Evolutionary conservation across 345 rosid genomes (phyloP), one percentile per base, ranked within the genome.

Genomic region (thale cress (Arabidopsis thaliana)): DNA sequence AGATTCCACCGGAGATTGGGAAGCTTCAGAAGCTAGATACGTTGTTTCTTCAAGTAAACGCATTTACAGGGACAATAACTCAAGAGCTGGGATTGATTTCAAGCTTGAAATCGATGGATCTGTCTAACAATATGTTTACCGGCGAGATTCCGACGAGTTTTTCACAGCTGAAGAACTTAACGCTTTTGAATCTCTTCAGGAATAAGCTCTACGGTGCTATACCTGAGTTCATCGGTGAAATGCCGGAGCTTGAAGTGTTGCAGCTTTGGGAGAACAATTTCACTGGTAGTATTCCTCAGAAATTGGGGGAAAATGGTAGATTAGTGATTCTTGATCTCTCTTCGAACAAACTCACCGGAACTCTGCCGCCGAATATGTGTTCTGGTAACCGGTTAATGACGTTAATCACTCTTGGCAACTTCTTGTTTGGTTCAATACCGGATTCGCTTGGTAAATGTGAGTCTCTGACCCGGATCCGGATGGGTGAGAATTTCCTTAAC

Each of bases 221-320:
- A 69, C 97, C 96, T 2, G 93, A 84, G 72, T 88, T 87, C 50
- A 75, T 91, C 65, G 92, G 85, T 5, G 89, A 87, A 6, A 45
- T 89, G 57, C 89, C 97, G 36, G 69, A 73, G 76, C 87, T 89
- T 14, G 86, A 91, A 73, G 96, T 91, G 72, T 75, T 91, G 50
- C 96, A 89, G 85, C 57, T 91, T 8, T 91, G 97, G 96, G 96
- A 88, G 72, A 91, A 91, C 71, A 89, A 91, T 75, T 89, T 91
- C 79, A 89, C 97, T 0, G 93, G 89, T 9, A 83, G 77, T 7
- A 85, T 89, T 41, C 96, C 97, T 16, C 85, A 70, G 65, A 80
- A 75, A 11, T 36, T 92, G 58, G 96, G 97, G 32, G 79, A 68
- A 12, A 88, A 88, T 40, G 91, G 89, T 46, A 87, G 70, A 64